Base-by-base conservation (phyloP, 2,329 filamentous ascomycete genomes). In the Aspergillus pseudoglaucus region DNA sequence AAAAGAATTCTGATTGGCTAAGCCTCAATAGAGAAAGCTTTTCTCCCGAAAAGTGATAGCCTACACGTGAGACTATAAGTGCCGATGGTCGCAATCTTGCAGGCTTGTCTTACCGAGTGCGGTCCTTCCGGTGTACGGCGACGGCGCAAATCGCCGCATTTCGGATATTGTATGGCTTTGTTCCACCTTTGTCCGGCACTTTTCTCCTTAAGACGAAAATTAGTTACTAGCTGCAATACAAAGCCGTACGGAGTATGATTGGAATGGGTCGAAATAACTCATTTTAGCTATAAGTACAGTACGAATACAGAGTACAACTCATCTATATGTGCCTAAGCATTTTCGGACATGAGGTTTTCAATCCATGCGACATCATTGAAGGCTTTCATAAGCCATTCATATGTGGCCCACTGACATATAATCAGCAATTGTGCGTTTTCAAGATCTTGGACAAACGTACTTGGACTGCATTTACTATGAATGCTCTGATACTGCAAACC, bases 391-490 rank as follows among this genome's bases (percentile, higher is more conserved):
- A 88, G 80, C 83, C 86, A 89, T 70, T 96, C 90, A 64, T 96
- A 96, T 5, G 88, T 81, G 20, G 86, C 85, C 90, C 90, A 97
- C 72, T 90, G 77, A 43, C 49, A 40, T 22, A 39, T 46, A 43
- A 46, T 54, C 49, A 53, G 49, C 33, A 32, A n/a, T 47, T 9
- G 10, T 44, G 22, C 14, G 10, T 39, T 27, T 33, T 14, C 15
- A 18, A 23, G 12, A 22, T 30, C 12, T 14, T 10, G 38, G 20
- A 23, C 4, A 38, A 45, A 60, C 70, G 52, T 66, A 76, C 74
- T 65, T 84, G 82, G n/a, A 88, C 86, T 2, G 91, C 90, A 72
- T 96, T 96, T 35, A 96, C 91, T 45, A 95, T 74, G 65, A 97
- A 96, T 0, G 91, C 91, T 56, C 91, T 76, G 7, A 87, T 69